phyloP scores from a whole-genome alignment of 371 early-diverging fungal species.

The Lichtheimia ramosa region DNA sequence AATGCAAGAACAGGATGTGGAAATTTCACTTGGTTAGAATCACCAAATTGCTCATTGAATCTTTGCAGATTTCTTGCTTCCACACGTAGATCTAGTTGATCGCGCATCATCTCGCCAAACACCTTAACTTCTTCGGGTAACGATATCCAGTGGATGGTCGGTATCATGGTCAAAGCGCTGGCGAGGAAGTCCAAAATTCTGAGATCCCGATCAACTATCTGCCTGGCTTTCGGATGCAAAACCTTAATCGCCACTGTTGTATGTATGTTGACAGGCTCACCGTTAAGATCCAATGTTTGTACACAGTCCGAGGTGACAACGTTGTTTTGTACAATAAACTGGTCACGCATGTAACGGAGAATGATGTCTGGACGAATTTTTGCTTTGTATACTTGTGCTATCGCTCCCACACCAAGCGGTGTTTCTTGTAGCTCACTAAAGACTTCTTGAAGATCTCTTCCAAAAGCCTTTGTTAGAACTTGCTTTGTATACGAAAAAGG shows the following conservation, averaged over 20 bases:
- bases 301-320: constrained; percentile 37
- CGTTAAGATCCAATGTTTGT: constrained; percentile 23
- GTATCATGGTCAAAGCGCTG: constrained; percentile 62
- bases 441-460: constrained; percentile 63
- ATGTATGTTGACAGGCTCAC: constrained; percentile 34
- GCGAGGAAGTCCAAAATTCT: constrained; percentile 77
- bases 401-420: constrained; percentile 93
- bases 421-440: constrained; percentile 74
- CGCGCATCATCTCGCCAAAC: constrained; percentile 92
- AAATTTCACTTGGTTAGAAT: constrained; percentile 58
- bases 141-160: constrained; percentile 80
- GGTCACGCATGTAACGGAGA: constrained; percentile 17
- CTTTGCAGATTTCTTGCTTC: constrained; percentile 78
- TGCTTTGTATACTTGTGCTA: constrained; percentile 90
- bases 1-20: constrained; percentile 70
- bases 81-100: constrained; percentile 84
- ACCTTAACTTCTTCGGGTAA: constrained; percentile 84
- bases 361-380: constrained; percentile 54
- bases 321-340: constrained; percentile 21
- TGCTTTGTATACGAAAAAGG: constrained; percentile 65
- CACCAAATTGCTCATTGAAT: constrained; percentile 72
- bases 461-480: constrained; percentile 66
- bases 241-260: constrained; percentile 91
- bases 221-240: constrained; percentile 81
- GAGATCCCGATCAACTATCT: constrained; percentile 76